These are phyloP conservation scores for Sugiyamaella japonica DNA, from an alignment of 1,139 yeast species.

Conservation along the genomic window DNA sequence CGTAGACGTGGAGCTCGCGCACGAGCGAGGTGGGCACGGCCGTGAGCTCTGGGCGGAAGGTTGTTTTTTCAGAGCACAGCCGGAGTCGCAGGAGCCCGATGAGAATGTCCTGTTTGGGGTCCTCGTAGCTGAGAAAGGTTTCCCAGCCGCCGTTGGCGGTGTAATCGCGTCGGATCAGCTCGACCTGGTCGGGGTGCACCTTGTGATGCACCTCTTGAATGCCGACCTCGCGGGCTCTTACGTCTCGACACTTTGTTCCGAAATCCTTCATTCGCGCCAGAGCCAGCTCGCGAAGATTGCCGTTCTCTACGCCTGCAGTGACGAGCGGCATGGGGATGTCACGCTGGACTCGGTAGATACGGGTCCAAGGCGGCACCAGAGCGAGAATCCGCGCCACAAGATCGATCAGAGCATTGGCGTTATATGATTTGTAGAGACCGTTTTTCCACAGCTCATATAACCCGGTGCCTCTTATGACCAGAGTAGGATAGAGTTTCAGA, in stretches of 20 bases:
- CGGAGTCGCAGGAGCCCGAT: constrained; percentile 88
- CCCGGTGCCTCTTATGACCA: constrained; percentile 97
- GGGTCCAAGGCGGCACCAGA: constrained; percentile 98
- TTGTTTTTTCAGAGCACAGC: constrained; percentile 83
- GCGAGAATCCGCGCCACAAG: constrained; percentile 94
- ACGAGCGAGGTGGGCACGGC: constrained; percentile 87
- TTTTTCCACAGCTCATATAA: constrained; percentile 96
- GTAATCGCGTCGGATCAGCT: constrained; percentile 90
- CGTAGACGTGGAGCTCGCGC: constrained; percentile 94
- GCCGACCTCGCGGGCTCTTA: constrained; percentile 98
- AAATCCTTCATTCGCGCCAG: constrained; percentile 97
- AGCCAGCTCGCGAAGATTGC: constrained; percentile 92
- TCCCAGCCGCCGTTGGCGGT: constrained; percentile 99
- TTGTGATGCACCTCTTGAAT: constrained; percentile 98
- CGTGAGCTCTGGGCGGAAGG: constrained; percentile 86
- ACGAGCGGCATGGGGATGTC: constrained; percentile 99
- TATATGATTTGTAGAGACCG: constrained; percentile 90
- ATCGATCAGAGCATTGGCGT: constrained; percentile 92
- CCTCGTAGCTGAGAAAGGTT: constrained; percentile 93
- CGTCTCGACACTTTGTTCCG: constrained; percentile 94
- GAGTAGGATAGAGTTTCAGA: constrained; percentile 88
- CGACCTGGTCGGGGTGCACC: constrained; percentile 97
- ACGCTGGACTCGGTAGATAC: constrained; percentile 96
- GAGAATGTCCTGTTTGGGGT: constrained; percentile 93
- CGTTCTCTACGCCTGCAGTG: constrained; percentile 97